Evolutionary conservation across 441 rosid genomes (phyloP), one percentile per base, ranked within the genome.

Genomic region (Pelargonium fulgidum): DNA sequence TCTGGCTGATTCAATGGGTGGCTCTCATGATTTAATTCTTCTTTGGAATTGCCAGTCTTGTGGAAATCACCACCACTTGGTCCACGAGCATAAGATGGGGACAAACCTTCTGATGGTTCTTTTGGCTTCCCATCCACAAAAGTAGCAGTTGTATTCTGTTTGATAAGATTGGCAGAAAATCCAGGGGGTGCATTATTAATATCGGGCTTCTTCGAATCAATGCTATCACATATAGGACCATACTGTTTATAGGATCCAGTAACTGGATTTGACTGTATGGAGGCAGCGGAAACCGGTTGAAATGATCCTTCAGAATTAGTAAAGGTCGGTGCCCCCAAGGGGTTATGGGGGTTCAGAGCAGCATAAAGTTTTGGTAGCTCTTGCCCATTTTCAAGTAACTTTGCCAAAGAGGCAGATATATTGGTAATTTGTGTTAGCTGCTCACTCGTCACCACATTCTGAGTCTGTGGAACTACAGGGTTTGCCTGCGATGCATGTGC

Each of bases 341-440:
- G 79, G 72, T 76, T 81, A 19, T 75, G 81, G 17, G 86, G 69
- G 81, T 75, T 82, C 76, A 85, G 79, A 66, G 89, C 81, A 70
- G 81, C 82, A 65, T 73, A 81, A 73, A 83, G 86, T 14, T 83
- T 88, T n/a, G 93, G 89, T 76, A 85, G 87, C 66, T 87, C 89
- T 82, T 87, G 90, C 68, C 90, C 86, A 26, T 87, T 87, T 67
- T 85, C 98, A 69, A 90, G 83, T 52, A 87, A 70, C 81, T 90
- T 93, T 59, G 84, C 95, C 75, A 94, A 80, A 76, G 97, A 87
- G 66, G 89, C 92, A 61, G 91, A 85, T 78, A 92, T 80, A 81
- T 79, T 80, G 68, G 83, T 83, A 72, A 90, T 82, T 74, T 87
- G 85, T 70, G 77, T 80, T 29, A 85, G 81, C 67, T 81, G 87